These are phyloP conservation scores for Agaricus blazei DNA, from an alignment of 768 basidiomycete genomes.

Conservation along the genomic window DNA sequence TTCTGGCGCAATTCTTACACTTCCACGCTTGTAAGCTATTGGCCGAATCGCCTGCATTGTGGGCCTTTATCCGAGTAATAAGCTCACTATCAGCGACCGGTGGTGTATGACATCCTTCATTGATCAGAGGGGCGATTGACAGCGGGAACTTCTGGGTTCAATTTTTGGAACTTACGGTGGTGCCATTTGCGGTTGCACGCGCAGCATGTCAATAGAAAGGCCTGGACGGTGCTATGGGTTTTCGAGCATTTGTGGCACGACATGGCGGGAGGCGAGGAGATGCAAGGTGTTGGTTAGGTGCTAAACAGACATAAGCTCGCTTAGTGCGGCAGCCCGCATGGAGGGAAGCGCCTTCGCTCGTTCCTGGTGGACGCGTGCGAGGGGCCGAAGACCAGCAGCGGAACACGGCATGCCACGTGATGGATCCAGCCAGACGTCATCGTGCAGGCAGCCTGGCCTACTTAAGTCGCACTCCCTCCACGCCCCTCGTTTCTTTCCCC, in stretches of 20 bases:
- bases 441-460: constrained; percentile 11
- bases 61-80: constrained; percentile 22
- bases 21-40: constrained; percentile 18
- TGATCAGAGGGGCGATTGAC: background rate
- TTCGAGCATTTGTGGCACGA: constrained; percentile 21
- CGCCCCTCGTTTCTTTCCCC: constrained; percentile 5
- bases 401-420: constrained; percentile 7
- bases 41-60: constrained; percentile 11
- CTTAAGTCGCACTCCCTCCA: constrained; percentile 14
- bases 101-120: constrained; percentile 31
- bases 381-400: background rate
- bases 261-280: background rate
- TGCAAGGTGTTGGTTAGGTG: no score
- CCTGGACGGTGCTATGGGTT: constrained; percentile 17
- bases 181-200: constrained; percentile 28
- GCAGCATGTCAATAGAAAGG: constrained; percentile 29
- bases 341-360: no score
- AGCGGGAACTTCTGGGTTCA: background rate
- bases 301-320: no score
- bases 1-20: constrained; percentile 15
- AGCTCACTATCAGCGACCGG: constrained; percentile 27
- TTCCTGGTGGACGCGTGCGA: no score
- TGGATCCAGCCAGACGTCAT: constrained; percentile 11
- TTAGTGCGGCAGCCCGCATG: no score
- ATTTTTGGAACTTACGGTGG: constrained; percentile 23